A percentile compares a stretch with the other conserved stretches of the same genome.
Conservation (phyloP, 345 rosid species). For the Corymbia maculata region DNA sequence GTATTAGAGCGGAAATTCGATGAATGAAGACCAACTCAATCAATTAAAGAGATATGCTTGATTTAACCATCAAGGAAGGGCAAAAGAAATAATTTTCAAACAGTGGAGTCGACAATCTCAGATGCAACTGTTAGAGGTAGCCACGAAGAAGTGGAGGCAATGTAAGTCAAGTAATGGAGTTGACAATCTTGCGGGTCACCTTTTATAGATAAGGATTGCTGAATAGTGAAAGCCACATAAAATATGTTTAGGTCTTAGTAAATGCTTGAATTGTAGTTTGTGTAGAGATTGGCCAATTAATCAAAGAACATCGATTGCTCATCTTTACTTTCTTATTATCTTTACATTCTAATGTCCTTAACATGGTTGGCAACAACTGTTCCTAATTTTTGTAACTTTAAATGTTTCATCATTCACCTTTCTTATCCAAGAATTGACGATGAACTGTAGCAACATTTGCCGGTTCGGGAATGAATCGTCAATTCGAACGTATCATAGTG, state of each 20-base stretch:
- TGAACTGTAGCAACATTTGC: not conserved
- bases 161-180: not conserved
- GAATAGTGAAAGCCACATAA: rapidly evolving
- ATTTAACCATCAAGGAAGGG: not conserved
- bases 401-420: not conserved
- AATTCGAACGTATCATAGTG: not conserved
- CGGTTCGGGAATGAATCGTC: rapidly evolving
- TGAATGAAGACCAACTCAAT: no score
- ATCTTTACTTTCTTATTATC: not conserved
- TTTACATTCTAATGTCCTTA: not conserved
- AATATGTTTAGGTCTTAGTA: rapidly evolving
- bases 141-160: rapidly evolving
- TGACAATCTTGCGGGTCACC: rapidly evolving
- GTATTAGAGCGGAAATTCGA: no score
- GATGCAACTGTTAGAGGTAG: rapidly evolving
- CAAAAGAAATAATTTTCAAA: rapidly evolving
- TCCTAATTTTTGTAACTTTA: no score
- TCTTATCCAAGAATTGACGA: not conserved
- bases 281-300: not conserved
- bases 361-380: not conserved
- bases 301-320: not conserved
- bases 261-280: not conserved
- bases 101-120: rapidly evolving
- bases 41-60: no score
- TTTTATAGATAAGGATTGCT: rapidly evolving